A percentile compares a stretch with the other conserved stretches of the same genome.
These are phyloP conservation scores for Ganoderma meredithae DNA, from an alignment of 1,284 basidiomycete species.

Conservation along the genomic window DNA sequence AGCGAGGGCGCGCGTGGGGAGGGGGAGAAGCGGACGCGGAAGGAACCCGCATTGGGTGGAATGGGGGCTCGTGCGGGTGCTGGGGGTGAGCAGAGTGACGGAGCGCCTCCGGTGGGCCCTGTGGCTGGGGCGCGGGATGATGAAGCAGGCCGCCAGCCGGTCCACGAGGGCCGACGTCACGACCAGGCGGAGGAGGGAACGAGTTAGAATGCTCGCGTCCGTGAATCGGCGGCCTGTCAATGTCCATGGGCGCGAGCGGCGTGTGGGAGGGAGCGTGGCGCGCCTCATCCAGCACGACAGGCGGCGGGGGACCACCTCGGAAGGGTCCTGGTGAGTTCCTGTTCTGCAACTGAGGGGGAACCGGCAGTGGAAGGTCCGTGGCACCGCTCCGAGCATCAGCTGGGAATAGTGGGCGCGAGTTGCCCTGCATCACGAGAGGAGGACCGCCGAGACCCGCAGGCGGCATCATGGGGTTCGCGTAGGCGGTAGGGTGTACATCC, in stretches of 20 bases:
- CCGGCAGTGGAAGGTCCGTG: constrained; percentile 65
- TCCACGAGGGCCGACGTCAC: constrained; percentile 55
- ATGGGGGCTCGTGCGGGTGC: constrained; percentile 61
- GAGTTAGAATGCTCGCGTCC: constrained; percentile 58
- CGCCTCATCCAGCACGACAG: constrained; percentile 75
- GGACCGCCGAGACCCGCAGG: constrained; percentile 69
- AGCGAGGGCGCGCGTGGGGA: constrained; percentile 56
- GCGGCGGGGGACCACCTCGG: constrained; percentile 79
- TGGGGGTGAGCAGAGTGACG: constrained; percentile 48
- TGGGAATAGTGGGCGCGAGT: constrained; percentile 58
- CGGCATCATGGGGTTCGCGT: constrained; percentile 77
- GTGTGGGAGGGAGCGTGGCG: constrained; percentile 71
- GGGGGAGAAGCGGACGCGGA: constrained; percentile 64
- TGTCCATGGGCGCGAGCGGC: constrained; percentile 84
- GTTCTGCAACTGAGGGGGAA: constrained; percentile 58
- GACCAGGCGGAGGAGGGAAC: constrained; percentile 42
- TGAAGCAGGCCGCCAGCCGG: constrained; percentile 63
- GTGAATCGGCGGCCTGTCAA: constrained; percentile 69
- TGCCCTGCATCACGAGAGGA: constrained; percentile 61
- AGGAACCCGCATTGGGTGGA: constrained; percentile 52
- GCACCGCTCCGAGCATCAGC: constrained; percentile 69
- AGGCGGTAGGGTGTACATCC: constrained; percentile 95
- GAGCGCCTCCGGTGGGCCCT: constrained; percentile 54
- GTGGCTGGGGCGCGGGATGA: constrained; percentile 67
- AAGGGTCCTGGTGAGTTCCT: constrained; percentile 72